Percentiles rank a stretch among this genome's conserved stretches.
Evolutionary conservation across 2,329 filamentous ascomycete species (phyloP).

Genomic region (Trichoderma sp.): DNA sequence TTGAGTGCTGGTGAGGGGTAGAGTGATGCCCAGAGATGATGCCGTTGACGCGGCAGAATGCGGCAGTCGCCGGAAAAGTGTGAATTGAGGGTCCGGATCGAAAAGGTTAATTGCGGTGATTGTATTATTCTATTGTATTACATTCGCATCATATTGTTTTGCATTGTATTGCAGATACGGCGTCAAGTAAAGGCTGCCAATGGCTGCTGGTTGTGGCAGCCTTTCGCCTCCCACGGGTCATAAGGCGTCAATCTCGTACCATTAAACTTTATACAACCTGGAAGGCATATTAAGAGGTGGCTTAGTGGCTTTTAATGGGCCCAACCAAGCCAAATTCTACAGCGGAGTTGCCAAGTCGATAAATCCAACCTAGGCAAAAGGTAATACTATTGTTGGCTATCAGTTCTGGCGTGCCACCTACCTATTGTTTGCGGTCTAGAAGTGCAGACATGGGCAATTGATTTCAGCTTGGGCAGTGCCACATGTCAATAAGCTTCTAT

Average conservation of each 20-base stretch:
- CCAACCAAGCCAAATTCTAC: background rate
- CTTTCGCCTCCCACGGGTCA: background rate
- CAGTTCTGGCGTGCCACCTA: background rate
- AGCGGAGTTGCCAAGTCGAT: background rate
- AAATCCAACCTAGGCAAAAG: too few relatives aligned
- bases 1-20: constrained; percentile 18
- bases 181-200: too few relatives aligned
- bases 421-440: background rate
- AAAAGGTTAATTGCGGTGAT: background rate
- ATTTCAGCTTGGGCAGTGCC: background rate
- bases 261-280: background rate
- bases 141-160: background rate
- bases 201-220: background rate
- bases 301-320: background rate
- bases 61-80: background rate
- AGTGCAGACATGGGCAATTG: background rate
- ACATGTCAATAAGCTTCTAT: background rate
- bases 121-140: background rate
- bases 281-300: background rate
- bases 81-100: background rate
- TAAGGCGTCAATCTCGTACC: background rate
- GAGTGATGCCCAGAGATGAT: background rate
- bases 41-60: background rate
- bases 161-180: background rate
- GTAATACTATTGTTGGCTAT: background rate